Conservation (phyloP, 441 rosid genomes). For the Gossypium gossypioides region DNA sequence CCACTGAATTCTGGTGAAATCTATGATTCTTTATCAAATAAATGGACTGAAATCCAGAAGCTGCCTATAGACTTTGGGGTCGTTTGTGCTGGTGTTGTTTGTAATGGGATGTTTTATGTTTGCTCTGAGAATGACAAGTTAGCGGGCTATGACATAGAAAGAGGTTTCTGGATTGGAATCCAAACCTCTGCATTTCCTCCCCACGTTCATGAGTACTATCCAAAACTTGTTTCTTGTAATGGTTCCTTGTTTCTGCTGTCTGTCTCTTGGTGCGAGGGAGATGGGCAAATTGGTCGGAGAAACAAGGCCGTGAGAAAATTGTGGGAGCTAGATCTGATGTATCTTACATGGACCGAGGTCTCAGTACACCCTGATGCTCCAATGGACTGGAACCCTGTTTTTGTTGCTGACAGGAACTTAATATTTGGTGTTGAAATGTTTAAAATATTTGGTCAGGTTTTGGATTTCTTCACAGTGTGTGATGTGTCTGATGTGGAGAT, state of each 20-base stretch:
- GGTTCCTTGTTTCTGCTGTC: conserved; percentile 73
- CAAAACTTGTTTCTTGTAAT: conserved; percentile 72
- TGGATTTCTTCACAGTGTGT: conserved; percentile 70
- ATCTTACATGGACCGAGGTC: conserved; percentile 72
- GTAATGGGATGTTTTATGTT: conserved; percentile 75
- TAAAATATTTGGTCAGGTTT: conserved; percentile 85
- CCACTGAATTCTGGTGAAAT: conserved; percentile 87
- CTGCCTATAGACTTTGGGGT: conserved; percentile 69
- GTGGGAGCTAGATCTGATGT: conserved; percentile 87
- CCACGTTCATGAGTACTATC: conserved; percentile 80
- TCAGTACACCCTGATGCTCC: conserved; percentile 93
- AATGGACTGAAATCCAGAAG: conserved; percentile 81
- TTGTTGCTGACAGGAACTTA: conserved; percentile 58
- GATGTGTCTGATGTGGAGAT: conserved; percentile 35
- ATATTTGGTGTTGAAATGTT: conserved; percentile 92
- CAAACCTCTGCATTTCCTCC: conserved; percentile 82
- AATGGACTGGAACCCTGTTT: conserved; percentile 92
- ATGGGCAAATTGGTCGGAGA: conserved; percentile 85
- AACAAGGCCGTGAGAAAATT: conserved; percentile 94
- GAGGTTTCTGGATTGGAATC: conserved; percentile 80
- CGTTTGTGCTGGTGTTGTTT: conserved; percentile 71
- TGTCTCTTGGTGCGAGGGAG: conserved; percentile 97
- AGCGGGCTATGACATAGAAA: conserved; percentile 81
- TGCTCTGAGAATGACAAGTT: conserved; percentile 83
- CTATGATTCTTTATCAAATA: conserved; percentile 68